phyloP scores from a whole-genome alignment of 2,329 filamentous ascomycete genomes.

The Verticillium tricorpus region DNA sequence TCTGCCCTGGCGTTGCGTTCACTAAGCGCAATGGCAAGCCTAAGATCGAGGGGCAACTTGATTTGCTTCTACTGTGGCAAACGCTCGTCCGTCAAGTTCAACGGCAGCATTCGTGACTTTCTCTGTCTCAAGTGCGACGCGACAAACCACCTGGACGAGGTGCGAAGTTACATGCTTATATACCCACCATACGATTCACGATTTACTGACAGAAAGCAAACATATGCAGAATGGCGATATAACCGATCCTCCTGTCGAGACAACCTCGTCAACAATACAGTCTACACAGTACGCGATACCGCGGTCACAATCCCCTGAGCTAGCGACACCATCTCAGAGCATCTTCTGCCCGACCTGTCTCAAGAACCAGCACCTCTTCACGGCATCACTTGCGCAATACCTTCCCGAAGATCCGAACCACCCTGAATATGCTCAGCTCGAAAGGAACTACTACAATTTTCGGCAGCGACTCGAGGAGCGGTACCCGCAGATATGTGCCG shows the following conservation, averaged over 20 bases:
- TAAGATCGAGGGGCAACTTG: slow-evolving; percentile 41
- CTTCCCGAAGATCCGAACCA: slow-evolving; percentile 61
- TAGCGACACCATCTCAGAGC: slow-evolving; percentile 23
- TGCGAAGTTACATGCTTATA: slow-evolving; percentile 30
- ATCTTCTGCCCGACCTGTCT: slow-evolving; percentile 73
- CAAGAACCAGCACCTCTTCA: slow-evolving; percentile 83
- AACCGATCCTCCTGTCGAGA: slow-evolving; percentile 72
- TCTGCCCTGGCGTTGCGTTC: slow-evolving; percentile 3
- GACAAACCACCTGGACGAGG: slow-evolving; percentile 84
- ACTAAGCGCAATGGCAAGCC: slow-evolving; percentile 33
- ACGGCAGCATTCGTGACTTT: slow-evolving; percentile 60
- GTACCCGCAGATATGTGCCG: slow-evolving; percentile 83
- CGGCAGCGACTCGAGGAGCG: slow-evolving; percentile 69
- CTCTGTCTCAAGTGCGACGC: slow-evolving; percentile 76
- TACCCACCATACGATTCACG: background rate
- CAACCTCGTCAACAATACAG: slow-evolving; percentile 41
- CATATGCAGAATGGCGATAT: slow-evolving; percentile 74
- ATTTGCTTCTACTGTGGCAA: slow-evolving; percentile 82
- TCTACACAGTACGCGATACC: slow-evolving; percentile 43
- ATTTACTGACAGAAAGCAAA: background rate
- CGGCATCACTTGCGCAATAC: slow-evolving; percentile 73
- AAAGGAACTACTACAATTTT: slow-evolving; percentile 65
- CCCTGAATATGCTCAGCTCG: slow-evolving; percentile 64
- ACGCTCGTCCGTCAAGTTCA: slow-evolving; percentile 56
- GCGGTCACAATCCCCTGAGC: slow-evolving; percentile 30